Evolutionary conservation across 306 rosid species (phyloP).

Genomic region (Delonix regia): DNA sequence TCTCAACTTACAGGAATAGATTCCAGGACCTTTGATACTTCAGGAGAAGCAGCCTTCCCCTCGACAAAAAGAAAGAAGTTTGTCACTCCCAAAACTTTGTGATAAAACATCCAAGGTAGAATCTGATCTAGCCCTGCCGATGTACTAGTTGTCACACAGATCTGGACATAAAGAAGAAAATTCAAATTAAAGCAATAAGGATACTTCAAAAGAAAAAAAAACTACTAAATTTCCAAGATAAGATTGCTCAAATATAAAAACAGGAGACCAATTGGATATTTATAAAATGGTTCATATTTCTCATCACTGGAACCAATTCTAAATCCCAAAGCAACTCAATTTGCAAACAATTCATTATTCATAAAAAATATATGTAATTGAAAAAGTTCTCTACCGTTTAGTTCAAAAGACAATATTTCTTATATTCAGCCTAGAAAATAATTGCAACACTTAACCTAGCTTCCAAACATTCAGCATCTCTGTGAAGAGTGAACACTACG

Average conservation of each 20-base stretch:
- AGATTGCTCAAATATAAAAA: not conserved
- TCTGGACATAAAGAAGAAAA: slow-evolving; percentile 54
- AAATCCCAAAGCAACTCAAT: slow-evolving; percentile 19
- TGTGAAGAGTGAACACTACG: not conserved
- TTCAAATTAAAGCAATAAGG: not conserved
- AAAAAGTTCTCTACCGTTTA: not conserved
- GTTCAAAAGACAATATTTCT: not conserved
- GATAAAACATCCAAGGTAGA: slow-evolving; percentile 98
- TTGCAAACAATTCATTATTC: not conserved
- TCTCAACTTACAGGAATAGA: slow-evolving; percentile 82
- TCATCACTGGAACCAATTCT: not conserved
- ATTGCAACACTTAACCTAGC: not conserved
- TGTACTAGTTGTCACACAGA: slow-evolving; percentile 84
- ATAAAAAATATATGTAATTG: slow-evolving; percentile 7
- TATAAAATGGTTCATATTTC: not conserved
- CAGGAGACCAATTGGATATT: slow-evolving; percentile 1
- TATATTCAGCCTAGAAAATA: not conserved
- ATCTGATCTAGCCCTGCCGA: slow-evolving; percentile 97
- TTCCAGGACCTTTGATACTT: slow-evolving; percentile 74
- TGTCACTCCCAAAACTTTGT: slow-evolving; percentile 85
- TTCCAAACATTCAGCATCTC: slow-evolving; percentile 3
- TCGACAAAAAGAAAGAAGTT: slow-evolving; percentile 88
- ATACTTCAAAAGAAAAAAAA: not conserved
- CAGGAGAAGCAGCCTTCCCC: slow-evolving; percentile 92
- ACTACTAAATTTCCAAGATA: not conserved